phyloP scores from a whole-genome alignment of 768 basidiomycete species.

The Amanita inopinata region DNA sequence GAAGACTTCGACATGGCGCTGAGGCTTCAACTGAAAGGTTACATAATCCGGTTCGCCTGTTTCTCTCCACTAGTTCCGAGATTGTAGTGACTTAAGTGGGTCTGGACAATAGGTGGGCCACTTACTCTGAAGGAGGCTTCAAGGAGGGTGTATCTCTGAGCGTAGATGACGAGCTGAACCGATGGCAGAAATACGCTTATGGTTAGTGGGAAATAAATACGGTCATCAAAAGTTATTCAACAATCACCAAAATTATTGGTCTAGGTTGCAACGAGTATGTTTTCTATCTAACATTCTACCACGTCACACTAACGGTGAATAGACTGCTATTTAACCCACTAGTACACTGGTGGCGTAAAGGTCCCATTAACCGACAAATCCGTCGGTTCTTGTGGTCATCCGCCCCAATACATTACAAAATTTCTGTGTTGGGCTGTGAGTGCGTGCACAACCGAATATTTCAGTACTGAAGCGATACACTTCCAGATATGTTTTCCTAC shows the following conservation, averaged over 20 bases:
- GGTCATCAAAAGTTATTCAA: not conserved
- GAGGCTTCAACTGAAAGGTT: slow-evolving; percentile 50
- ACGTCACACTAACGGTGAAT: slow-evolving; percentile 18
- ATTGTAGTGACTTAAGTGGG: not conserved
- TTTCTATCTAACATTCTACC: slow-evolving; percentile 20
- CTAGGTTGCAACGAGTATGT: slow-evolving; percentile 45
- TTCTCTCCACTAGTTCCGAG: not conserved
- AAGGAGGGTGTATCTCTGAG: slow-evolving; percentile 88
- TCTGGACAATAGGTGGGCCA: slow-evolving; percentile 50
- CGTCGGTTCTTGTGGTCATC: slow-evolving; percentile 65
- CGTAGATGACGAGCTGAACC: slow-evolving; percentile 79
- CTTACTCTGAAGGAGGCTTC: slow-evolving; percentile 77
- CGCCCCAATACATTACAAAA: slow-evolving; percentile 76
- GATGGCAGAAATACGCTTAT: slow-evolving; percentile 78
- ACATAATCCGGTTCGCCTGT: slow-evolving; percentile 45
- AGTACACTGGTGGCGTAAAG: slow-evolving; percentile 61
- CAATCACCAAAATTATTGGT: too few relatives aligned
- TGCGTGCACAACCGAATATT: slow-evolving; percentile 10
- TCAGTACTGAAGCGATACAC: slow-evolving; percentile 1
- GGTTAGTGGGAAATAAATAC: slow-evolving; percentile 16
- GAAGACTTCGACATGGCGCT: slow-evolving; percentile 82
- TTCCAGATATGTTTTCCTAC: slow-evolving; percentile 45
- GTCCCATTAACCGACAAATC: slow-evolving; percentile 72
- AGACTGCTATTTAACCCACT: slow-evolving; percentile 80
- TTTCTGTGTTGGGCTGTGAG: slow-evolving; percentile 64